Evolutionary conservation across 805 yeast genomes (phyloP).

Genomic region (Peterozyma toletana): DNA sequence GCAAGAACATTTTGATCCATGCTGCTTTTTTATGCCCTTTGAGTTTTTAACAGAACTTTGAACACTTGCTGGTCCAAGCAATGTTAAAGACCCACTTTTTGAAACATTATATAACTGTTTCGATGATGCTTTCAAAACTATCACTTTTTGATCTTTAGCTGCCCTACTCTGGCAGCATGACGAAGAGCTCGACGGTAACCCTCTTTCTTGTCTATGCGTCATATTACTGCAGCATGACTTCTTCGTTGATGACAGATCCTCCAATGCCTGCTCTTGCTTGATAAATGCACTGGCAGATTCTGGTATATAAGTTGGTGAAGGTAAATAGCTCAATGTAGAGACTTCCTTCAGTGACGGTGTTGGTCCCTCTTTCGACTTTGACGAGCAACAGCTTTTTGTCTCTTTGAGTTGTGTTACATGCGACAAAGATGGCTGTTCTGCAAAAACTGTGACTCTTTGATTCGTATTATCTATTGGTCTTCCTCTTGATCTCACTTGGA

Average conservation of each 20-base stretch:
- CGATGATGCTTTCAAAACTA: conserved; percentile 24
- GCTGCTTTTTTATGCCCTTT: background rate
- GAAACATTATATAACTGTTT: conserved; percentile 28
- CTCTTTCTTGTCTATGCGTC: too few relatives aligned
- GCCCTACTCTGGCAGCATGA: conserved; percentile 5
- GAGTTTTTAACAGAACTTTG: background rate
- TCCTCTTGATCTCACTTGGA: conserved; percentile 87
- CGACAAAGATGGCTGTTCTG: conserved; percentile 22
- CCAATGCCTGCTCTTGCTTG: too few relatives aligned
- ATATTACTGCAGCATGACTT: conserved; percentile 4
- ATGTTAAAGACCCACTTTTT: conserved; percentile 20
- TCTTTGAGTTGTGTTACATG: too few relatives aligned
- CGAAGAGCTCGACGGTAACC: background rate
- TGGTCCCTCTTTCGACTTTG: too few relatives aligned
- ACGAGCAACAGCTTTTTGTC: too few relatives aligned
- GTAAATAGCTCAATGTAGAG: too few relatives aligned
- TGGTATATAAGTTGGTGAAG: too few relatives aligned
- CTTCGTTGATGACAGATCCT: background rate
- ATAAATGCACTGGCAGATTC: too few relatives aligned
- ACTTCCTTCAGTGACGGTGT: too few relatives aligned
- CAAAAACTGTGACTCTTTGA: conserved; percentile 54
- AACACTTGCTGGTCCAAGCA: conserved; percentile 23
- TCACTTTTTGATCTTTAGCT: conserved; percentile 16
- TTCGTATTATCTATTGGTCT: conserved; percentile 61
- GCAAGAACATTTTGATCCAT: background rate